Percentiles rank a stretch among this genome's conserved stretches.
Conservation (phyloP, 2,329 filamentous ascomycete species). For the Stenocarpella maydis region DNA sequence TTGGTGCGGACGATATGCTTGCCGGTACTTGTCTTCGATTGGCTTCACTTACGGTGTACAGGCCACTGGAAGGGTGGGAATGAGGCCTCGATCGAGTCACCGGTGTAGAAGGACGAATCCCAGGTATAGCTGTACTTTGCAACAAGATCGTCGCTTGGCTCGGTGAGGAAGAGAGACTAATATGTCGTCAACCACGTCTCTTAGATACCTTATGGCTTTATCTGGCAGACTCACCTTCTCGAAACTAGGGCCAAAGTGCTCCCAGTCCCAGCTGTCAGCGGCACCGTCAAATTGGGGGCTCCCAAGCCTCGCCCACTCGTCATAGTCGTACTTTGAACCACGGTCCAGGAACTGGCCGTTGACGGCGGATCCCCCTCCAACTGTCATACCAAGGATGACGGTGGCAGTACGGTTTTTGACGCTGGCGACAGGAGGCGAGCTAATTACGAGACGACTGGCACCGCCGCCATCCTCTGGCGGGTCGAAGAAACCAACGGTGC, state of each 20-base stretch:
- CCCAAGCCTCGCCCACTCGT: conserved; percentile 13
- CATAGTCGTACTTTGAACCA: conserved; percentile 21
- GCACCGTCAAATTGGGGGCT: not conserved
- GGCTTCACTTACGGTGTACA: not conserved
- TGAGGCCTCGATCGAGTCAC: conserved; percentile 13
- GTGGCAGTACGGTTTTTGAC: not conserved
- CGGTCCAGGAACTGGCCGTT: conserved; percentile 11
- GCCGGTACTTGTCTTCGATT: not conserved
- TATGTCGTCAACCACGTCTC: not conserved
- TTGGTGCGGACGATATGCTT: not conserved
- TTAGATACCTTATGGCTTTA: not conserved
- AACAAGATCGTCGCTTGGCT: not conserved
- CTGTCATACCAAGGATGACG: not conserved
- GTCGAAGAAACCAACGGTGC: conserved; percentile 6
- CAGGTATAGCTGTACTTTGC: conserved; percentile 1
- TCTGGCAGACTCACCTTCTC: conserved; percentile 1
- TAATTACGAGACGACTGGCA: conserved; percentile 1
- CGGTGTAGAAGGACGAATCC: not conserved
- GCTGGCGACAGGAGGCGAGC: conserved; percentile 6
- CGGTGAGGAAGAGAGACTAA: conserved; percentile 3
- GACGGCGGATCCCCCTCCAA: conserved; percentile 10
- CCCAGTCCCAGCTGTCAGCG: conserved; percentile 11
- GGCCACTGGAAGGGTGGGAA: conserved; percentile 14
- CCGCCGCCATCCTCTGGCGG: conserved; percentile 6
- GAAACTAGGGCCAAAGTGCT: conserved; percentile 10